phyloP scores from a whole-genome alignment of 2,329 filamentous ascomycete genomes.

The Scedosporium boydii region DNA sequence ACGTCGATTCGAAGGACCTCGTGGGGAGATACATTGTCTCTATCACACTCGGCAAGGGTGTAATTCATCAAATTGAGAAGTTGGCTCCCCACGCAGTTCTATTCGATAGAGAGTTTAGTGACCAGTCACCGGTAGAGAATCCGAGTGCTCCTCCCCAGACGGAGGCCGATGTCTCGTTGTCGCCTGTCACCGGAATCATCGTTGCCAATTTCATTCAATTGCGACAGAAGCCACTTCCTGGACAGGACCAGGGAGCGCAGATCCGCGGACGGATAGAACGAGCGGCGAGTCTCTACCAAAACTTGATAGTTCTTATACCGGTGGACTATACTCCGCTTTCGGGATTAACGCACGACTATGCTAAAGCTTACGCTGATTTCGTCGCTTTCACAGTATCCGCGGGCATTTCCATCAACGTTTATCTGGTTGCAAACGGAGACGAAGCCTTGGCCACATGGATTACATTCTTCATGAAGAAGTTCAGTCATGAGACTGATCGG shows the following conservation, averaged over 20 bases:
- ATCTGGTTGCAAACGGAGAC: slow-evolving; percentile 40
- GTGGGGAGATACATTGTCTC: slow-evolving; percentile 6
- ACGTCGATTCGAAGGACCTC: background rate
- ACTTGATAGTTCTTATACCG: slow-evolving; percentile 59
- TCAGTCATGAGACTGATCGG: slow-evolving; percentile 17
- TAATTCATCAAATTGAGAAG: slow-evolving; percentile 6
- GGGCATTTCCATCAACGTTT: slow-evolving; percentile 25
- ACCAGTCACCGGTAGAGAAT: background rate
- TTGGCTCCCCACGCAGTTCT: slow-evolving; percentile 3
- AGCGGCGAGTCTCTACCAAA: slow-evolving; percentile 53
- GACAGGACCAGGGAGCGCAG: slow-evolving; percentile 26
- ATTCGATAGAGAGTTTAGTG: slow-evolving; percentile 4
- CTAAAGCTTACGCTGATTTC: slow-evolving; percentile 37
- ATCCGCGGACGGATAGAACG: slow-evolving; percentile 46
- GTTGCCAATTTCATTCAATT: slow-evolving; percentile 62
- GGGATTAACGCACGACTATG: slow-evolving; percentile 33
- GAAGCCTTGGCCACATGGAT: slow-evolving; percentile 45
- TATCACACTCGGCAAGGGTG: slow-evolving; percentile 1
- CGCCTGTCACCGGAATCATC: slow-evolving; percentile 45
- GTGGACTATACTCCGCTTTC: slow-evolving; percentile 30
- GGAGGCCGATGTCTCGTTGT: slow-evolving; percentile 60
- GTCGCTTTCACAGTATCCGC: slow-evolving; percentile 36
- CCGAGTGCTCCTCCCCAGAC: slow-evolving; percentile 23
- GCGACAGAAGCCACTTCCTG: slow-evolving; percentile 60
- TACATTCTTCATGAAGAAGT: slow-evolving; percentile 38